Base-by-base conservation (phyloP, 2,329 filamentous ascomycete species). In the Phialemonium atrogriseum region DNA sequence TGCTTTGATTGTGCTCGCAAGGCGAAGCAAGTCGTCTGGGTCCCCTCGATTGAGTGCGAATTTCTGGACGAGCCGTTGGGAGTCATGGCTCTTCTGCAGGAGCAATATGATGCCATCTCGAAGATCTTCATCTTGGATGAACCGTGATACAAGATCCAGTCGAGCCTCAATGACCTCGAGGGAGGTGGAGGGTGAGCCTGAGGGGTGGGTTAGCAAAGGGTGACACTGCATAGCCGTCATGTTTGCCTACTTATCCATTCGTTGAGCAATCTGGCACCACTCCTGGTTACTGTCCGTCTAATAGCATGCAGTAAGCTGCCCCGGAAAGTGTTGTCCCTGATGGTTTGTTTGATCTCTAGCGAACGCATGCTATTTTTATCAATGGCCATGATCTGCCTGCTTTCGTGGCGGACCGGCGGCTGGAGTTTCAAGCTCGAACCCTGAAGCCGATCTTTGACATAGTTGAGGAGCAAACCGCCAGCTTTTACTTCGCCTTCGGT, bases 31-130 rank as follows among this genome's bases (percentile, higher is more conserved):
- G 54, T 96, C 91, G 50, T 96, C 89, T 1, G 89, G 73, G 48
- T 94, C 84, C n/a, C 89, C 91, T 40, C 85, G 76, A 9, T 89
- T 88, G 7, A 96, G 72, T 1, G 89, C 84, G 54, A 98, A 96
- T 51, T 91, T 95, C 49, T 96, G 91, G 2, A 94, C 78, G 4
- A 98, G 66, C 2, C 91, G 82, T 48, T 93, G 81, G 3, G 85
- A 86, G 58, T 98, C 91, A 45, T 86, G 80, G 31, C 80, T 89
- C 15, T 76, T 71, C 39, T 77, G 74, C 3, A 98, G 66, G 3
- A 93, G 64, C 11, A 73, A 53, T 2, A 77, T 62, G 15, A 93
- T 60, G 25, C 74, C 68, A 43, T 94, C 83, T 24, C 83, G 75
- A 5, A 95, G 65, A 24, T 77, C 61, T 13, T 71, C 64, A 36